Percentiles rank a stretch among this genome's conserved stretches.
These are phyloP conservation scores for Hymenoscyphus occultus DNA, from an alignment of 2,329 filamentous ascomycete species.

Conservation along the genomic window DNA sequence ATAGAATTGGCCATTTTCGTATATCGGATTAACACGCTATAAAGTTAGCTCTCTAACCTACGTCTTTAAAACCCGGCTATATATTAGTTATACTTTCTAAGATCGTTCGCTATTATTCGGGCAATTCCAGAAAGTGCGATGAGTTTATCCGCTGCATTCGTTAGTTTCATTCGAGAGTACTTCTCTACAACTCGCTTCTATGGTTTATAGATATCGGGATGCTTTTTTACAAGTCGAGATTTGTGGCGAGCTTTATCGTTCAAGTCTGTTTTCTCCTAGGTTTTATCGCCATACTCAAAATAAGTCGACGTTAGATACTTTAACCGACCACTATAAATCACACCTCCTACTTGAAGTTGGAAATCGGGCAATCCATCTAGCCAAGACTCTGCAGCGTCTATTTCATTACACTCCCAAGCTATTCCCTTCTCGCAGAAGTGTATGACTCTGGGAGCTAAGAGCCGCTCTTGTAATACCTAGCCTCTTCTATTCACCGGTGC, in stretches of 20 bases:
- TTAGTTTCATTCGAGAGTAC: conserved; percentile 12
- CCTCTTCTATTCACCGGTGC: conserved; percentile 18
- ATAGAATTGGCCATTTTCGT: conserved; percentile 10
- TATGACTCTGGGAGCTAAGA: conserved; percentile 23
- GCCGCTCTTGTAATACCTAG: conserved; percentile 28
- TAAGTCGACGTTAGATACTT: conserved; percentile 13
- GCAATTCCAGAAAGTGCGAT: conserved; percentile 16
- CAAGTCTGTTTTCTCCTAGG: not conserved
- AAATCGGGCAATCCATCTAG: conserved; percentile 8
- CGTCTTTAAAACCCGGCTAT: conserved; percentile 10
- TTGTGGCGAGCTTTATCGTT: not conserved
- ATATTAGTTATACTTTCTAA: conserved; percentile 6
- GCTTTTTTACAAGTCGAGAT: not conserved
- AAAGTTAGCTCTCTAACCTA: conserved; percentile 10
- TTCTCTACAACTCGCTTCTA: conserved; percentile 17
- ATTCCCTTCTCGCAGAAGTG: conserved; percentile 23
- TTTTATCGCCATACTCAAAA: not conserved
- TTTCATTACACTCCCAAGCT: conserved; percentile 25
- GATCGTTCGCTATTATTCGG: conserved; percentile 10
- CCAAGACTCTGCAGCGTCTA: conserved; percentile 13
- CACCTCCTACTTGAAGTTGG: conserved; percentile 11
- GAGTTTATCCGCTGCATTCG: conserved; percentile 9
- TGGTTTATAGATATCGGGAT: too few species aligned
- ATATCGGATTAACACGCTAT: conserved; percentile 16
- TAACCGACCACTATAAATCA: conserved; percentile 8